Conservation (phyloP, 495 filamentous ascomycete genomes). For the Penicillium herquei region DNA sequence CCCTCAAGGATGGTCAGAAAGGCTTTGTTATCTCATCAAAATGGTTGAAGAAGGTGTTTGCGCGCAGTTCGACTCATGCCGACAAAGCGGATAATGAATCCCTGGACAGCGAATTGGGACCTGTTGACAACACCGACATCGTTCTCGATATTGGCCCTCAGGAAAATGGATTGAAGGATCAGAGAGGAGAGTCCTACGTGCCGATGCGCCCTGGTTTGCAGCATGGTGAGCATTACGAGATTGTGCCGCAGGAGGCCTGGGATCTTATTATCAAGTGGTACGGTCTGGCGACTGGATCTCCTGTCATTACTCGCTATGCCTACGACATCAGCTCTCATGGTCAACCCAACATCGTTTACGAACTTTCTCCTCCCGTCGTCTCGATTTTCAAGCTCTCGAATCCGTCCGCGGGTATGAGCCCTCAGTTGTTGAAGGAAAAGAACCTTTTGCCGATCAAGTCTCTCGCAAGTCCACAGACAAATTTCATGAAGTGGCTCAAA, state of each 20-base stretch:
- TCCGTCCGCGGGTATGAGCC: conserved; percentile 53
- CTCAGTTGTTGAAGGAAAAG: conserved; percentile 58
- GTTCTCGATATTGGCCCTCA: conserved; percentile 44
- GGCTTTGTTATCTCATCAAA: conserved; percentile 74
- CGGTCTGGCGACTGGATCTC: conserved; percentile 66
- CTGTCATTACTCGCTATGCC: conserved; percentile 70
- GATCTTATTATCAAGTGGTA: conserved; percentile 79
- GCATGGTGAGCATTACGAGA: conserved; percentile 66
- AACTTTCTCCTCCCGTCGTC: conserved; percentile 82
- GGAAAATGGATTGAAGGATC: conserved; percentile 46
- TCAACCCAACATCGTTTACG: conserved; percentile 70
- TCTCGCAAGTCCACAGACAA: conserved; percentile 65
- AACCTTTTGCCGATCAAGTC: conserved; percentile 56
- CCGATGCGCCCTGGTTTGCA: conserved; percentile 70
- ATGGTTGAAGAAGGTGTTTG: conserved; percentile 76
- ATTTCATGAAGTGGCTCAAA: conserved; percentile 70
- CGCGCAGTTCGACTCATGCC: conserved; percentile 58
- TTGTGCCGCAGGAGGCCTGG: conserved; percentile 79
- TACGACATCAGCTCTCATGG: conserved; percentile 68
- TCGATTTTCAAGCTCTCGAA: conserved; percentile 77
- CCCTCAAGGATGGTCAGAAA: conserved; percentile 64
- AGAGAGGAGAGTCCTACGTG: conserved; percentile 62
- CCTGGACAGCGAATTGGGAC: conserved; percentile 65
- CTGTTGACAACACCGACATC: conserved; percentile 80
- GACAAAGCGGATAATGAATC: conserved; percentile 58